Percentiles rank a stretch among this genome's conserved stretches.
phyloP scores from a whole-genome alignment of 768 basidiomycete genomes.

The Termitomyces sp. region DNA sequence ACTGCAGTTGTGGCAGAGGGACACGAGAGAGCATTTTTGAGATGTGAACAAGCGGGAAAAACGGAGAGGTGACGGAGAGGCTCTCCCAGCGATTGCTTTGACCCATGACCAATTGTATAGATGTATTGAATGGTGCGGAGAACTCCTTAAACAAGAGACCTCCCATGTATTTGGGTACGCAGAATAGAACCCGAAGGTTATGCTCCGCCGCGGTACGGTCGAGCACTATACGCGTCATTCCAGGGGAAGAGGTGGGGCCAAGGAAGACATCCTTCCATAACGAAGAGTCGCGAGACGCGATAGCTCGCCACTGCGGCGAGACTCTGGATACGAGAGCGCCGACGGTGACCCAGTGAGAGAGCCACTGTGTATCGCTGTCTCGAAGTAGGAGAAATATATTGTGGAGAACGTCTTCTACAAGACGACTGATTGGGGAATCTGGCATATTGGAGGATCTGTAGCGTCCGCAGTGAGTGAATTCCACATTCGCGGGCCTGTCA shows the following conservation, averaged over 20 bases:
- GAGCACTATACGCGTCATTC: not conserved
- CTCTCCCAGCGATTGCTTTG: not conserved
- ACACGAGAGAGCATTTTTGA: not conserved
- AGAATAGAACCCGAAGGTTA: not conserved
- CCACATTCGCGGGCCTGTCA: not conserved
- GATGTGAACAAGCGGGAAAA: not conserved
- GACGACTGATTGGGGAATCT: not conserved
- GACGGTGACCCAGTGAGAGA: not conserved
- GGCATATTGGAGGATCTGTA: not conserved
- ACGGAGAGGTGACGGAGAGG: not conserved
- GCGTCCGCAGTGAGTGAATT: not conserved
- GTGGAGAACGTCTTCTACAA: not conserved
- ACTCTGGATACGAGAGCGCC: not conserved
- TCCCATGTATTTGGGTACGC: not conserved
- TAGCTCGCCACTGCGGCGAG: not conserved
- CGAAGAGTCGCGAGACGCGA: not conserved
- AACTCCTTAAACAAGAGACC: not conserved
- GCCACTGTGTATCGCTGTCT: not conserved
- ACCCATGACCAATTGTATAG: not conserved
- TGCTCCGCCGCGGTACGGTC: not conserved
- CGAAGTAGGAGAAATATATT: not conserved
- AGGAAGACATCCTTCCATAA: not conserved
- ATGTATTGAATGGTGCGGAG: not conserved
- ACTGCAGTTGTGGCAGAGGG: not conserved
- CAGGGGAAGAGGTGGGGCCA: not conserved